phyloP scores from a whole-genome alignment of 2,329 filamentous ascomycete species.

The Xenosphaeropsis pyriputrescens region DNA sequence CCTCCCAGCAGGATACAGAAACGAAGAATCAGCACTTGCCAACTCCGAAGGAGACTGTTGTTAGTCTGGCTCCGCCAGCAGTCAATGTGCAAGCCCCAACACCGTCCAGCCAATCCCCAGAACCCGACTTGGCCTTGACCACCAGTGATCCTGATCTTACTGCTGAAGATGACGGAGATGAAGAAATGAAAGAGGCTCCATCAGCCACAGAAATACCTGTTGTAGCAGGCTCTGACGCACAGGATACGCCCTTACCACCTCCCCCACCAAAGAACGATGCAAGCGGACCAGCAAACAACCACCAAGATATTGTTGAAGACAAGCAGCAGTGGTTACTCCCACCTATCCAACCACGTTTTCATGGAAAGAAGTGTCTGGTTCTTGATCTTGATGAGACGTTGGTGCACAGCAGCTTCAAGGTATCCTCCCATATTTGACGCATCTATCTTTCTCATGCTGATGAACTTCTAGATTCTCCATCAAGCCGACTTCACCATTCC shows the following conservation, averaged over 20 bases:
- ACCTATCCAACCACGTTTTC: conserved; percentile 64
- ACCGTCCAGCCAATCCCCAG: conserved; percentile 4
- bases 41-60: neutral
- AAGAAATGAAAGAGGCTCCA: conserved; percentile 11
- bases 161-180: conserved; percentile 7
- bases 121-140: too few species aligned
- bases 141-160: too few species aligned
- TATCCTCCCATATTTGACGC: conserved; percentile 21
- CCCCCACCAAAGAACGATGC: conserved; percentile 6
- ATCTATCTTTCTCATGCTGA: conserved; percentile 1
- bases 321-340: conserved; percentile 46
- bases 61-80: conserved; percentile 6
- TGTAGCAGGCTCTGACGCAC: conserved; percentile 4
- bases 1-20: conserved; percentile 1
- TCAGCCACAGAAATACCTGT: conserved; percentile 10
- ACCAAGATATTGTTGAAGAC: conserved; percentile 12
- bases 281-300: conserved; percentile 1
- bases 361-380: conserved; percentile 85
- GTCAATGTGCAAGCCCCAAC: conserved; percentile 11
- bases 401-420: conserved; percentile 98
- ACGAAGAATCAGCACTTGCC: neutral
- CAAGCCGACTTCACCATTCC: conserved; percentile 98
- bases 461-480: conserved; percentile 60
- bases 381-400: conserved; percentile 93
- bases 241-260: conserved; percentile 5